Evolutionary conservation across 179 eudicot species (phyloP), one percentile per base, ranked within the genome.

Genomic region (Beta lomatogona): DNA sequence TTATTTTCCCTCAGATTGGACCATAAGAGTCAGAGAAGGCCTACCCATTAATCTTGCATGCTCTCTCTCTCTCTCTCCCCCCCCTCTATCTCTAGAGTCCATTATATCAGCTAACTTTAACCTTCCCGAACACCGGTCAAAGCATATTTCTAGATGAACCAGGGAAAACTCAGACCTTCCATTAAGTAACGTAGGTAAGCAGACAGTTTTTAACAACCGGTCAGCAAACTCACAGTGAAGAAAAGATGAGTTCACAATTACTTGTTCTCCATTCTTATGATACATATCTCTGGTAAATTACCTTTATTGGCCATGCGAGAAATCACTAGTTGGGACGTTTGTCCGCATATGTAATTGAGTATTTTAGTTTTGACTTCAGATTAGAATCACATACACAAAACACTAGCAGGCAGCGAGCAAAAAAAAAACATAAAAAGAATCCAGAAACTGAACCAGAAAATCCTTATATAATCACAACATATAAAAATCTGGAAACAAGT

Each of bases 301-400:
- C 4, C 15, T 31, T 31, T 66, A 31, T 10, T 31, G 70, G 63
- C 11, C 63, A n/a, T 59, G 22, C 9, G 21, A 18, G 12, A 31
- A 28, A 28, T 28, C 14, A 66, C 18, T 66, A 28, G 25, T 19
- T n/a, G 13, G 14, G 14, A 66, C 0, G 31, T 31, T 10, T 66
- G 13, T 28, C 45, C 7, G 36, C 36, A 66, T 15, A 66, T 25
- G 44, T 28, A 66, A 44, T 66, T 10, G 18, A 22, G 8, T 1
- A 28, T 4, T 66, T 25, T 28, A 22, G 45, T 66, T 22, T 66
- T 66, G 36, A 66, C 44, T 66, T 25, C 46, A 10, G 55, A 61
- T 70, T 70, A 45, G 66, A 67, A 74, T 64, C 15, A 45, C 60
- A 74, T 57, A 66, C 57, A 67, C 57, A 69, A 31, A 73, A 10